Percentiles rank a stretch among this genome's conserved stretches.
These are phyloP conservation scores for Chlamydomonas incerta DNA, from an alignment of 139 green algal species.

Conservation along the genomic window DNA sequence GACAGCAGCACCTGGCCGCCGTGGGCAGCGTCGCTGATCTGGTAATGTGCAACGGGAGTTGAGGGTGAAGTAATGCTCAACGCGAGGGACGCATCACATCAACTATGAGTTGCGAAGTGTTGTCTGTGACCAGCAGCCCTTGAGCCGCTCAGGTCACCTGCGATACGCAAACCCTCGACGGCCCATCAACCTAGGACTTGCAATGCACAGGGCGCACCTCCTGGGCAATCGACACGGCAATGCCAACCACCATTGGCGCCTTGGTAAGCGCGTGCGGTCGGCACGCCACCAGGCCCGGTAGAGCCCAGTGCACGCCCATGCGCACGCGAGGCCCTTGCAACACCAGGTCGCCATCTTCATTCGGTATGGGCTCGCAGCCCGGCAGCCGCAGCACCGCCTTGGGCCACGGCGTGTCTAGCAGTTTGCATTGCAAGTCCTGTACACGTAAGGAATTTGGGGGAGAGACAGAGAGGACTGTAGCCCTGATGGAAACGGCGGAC, in stretches of 20 bases:
- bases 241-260: slow-evolving; percentile 79
- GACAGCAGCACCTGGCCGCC: slow-evolving; percentile 81
- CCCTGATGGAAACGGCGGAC: no score
- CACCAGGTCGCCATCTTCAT: slow-evolving; percentile 36
- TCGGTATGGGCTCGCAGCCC: slow-evolving; percentile 64
- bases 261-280: slow-evolving; percentile 80
- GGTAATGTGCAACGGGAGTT: not conserved
- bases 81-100: no score
- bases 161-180: no score
- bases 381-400: slow-evolving; percentile 71
- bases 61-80: no score
- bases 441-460: no score
- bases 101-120: no score
- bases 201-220: slow-evolving; percentile 57
- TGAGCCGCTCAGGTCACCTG: no score
- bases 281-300: slow-evolving; percentile 74
- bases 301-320: slow-evolving; percentile 89
- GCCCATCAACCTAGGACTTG: no score
- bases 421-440: slow-evolving; percentile 73
- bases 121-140: no score
- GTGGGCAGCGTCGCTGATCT: slow-evolving; percentile 69
- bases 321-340: slow-evolving; percentile 79
- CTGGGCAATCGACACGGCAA: slow-evolving; percentile 71
- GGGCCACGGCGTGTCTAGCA: slow-evolving; percentile 83
- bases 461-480: no score